Base-by-base conservation (phyloP, 108 stramenopile species). In the Nannochloropsis salina region DNA sequence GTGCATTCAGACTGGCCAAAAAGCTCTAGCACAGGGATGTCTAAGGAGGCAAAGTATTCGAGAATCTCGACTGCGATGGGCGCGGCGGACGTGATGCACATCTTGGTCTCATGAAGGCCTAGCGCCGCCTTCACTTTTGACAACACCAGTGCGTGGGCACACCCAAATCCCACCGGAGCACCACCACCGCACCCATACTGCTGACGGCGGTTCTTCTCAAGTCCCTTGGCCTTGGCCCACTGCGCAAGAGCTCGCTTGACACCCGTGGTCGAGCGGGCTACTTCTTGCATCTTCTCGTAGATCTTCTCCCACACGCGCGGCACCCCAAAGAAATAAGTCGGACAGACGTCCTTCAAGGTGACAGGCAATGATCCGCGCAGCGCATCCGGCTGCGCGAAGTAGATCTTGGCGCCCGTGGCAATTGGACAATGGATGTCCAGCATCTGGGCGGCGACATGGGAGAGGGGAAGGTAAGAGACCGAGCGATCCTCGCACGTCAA, bases 221-320 rank as follows among this genome's bases (percentile, higher is more conserved):
- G 44, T 12, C 84, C 87, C 86, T 92, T 87, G 43, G 43, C 80
- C 91, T 94, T 94, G 80, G 93, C 93, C 92, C 92, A 93, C 15
- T 91, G 91, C 41, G 92, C 90, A 22, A 94, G 83, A 20, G 91
- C 87, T 90, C 92, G 93, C 89, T 92, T 93, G 40, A 93, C 42
- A 47, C 92, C 92, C 20, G 89, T 91, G 83, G 92, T 91, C 42
- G 87, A 43, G 74, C 90, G 89, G 45, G 92, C 94, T 20, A 92
- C 88, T 44, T 91, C 92, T 85, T 92, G 92, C 92, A 93, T 93
- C 91, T 92, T 93, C 87, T 93, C 94, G 84, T 92, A 91, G 85
- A 94, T 94, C 92, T 95, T 95, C 89, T 95, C 94, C 94, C 94
- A 95, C 43, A 95, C 94, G 80, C 94, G 90, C 51, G 94, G 94